Evolutionary conservation across 768 basidiomycete species (phyloP), one percentile per base, ranked within the genome.

Genomic region (Leccinum fibrillosum): DNA sequence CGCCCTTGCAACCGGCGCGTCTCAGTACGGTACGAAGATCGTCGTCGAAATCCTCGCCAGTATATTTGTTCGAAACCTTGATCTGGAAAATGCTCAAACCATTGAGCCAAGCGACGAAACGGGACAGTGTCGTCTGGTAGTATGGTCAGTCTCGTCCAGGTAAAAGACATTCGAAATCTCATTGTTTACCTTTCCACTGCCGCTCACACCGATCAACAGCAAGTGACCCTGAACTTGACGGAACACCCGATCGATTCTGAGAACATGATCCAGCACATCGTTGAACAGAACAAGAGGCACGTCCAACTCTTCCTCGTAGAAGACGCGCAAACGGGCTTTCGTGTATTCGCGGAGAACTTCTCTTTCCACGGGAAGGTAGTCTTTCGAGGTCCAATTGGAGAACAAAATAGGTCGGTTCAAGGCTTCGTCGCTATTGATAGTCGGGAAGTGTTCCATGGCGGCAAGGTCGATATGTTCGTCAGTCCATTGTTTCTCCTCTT

Each of bases 41-140:
- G 72, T 99, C 97, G 62, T 98, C 96, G 64, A 99, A 99, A 72
- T 99, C 97, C 15, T 96, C 95, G 23, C 92, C 95, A 2, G 94
- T 97, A 72, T 99, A 99, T 71, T 94, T 96, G 79, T 98, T 99
- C 23, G 96, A 98, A 4, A 98, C 97, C 72, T 98, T 98, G 81
- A 99, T 97, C 72, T 99, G 97, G 83, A 97, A 99, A 64, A 99
- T 95, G 70, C 92, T 97, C 53, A 98, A 78, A 47, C 97, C 97
- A 66, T 99, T 98, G 88, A 99, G 98, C 97, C 97, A 99, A 0
- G 97, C 96, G 23, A 99, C 97, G 72, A 99, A 99, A 49, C 97
- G 88, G 39, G 97, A 98, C 2, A 99, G 76, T 0, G 97, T 99
- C 4, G 97, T 99, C 97, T 98, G 68, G 9, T 30, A 15, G 54